A percentile compares a stretch with the other conserved stretches of the same genome.
Evolutionary conservation across 495 filamentous ascomycete species (phyloP).

Genomic region (Pseudevernia furfuracea): DNA sequence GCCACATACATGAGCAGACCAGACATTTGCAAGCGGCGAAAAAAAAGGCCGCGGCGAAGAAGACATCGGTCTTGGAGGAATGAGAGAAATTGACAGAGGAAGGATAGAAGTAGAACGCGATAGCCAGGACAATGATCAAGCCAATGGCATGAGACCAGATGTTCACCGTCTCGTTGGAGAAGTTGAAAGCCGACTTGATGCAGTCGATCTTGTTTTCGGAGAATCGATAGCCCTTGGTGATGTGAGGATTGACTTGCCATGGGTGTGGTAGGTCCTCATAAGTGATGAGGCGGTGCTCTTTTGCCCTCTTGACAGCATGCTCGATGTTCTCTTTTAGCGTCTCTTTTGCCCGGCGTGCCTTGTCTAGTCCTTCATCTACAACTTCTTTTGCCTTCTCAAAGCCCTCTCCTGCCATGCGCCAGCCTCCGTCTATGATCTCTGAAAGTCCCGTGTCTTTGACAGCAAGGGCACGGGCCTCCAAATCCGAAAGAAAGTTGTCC

Average conservation of each 20-base stretch:
- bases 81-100: slow-evolving; percentile 72
- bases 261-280: slow-evolving; percentile 87
- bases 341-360: slow-evolving; percentile 68
- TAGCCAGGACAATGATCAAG: slow-evolving; percentile 72
- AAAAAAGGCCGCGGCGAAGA: slow-evolving; percentile 91
- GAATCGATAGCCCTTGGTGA: slow-evolving; percentile 86
- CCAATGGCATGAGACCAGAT: slow-evolving; percentile 96
- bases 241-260: slow-evolving; percentile 94
- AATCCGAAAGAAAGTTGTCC: slow-evolving; percentile 72
- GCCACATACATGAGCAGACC: slow-evolving; percentile 92
- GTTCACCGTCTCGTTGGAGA: slow-evolving; percentile 92
- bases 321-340: slow-evolving; percentile 72
- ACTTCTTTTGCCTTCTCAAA: slow-evolving; percentile 65
- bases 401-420: slow-evolving; percentile 64
- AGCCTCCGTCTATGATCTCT: slow-evolving; percentile 57
- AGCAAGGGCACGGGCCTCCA: slow-evolving; percentile 74
- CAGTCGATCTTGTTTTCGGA: slow-evolving; percentile 80
- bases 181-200: slow-evolving; percentile 67
- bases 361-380: slow-evolving; percentile 77
- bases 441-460: slow-evolving; percentile 53
- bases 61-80: slow-evolving; percentile 78
- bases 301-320: slow-evolving; percentile 65
- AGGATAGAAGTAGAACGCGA: slow-evolving; percentile 97
- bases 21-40: slow-evolving; percentile 94
- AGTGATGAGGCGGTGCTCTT: slow-evolving; percentile 72